A percentile compares a stretch with the other conserved stretches of the same genome.
phyloP scores from a whole-genome alignment of 768 basidiomycete species.

The Lentinula guzmanii region DNA sequence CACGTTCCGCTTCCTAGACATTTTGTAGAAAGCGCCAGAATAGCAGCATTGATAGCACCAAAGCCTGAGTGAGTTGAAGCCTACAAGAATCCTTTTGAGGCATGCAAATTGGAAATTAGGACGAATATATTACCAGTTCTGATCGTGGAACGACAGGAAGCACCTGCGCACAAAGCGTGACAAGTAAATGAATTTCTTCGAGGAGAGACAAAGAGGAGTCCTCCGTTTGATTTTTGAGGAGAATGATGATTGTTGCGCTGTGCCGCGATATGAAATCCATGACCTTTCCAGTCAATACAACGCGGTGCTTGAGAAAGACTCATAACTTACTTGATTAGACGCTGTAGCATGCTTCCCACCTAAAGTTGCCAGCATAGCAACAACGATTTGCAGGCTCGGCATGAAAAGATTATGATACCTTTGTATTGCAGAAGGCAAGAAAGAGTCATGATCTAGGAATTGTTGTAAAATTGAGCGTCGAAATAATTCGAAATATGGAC shows the following conservation, averaged over 20 bases:
- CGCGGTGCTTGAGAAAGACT: background rate
- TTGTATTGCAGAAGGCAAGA: slow-evolving; percentile 80
- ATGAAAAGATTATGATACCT: slow-evolving; percentile 90
- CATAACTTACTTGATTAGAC: slow-evolving; percentile 53
- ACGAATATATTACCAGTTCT: slow-evolving; percentile 57
- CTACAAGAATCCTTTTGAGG: slow-evolving; percentile 18
- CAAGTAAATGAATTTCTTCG: slow-evolving; percentile 75
- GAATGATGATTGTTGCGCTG: slow-evolving; percentile 74
- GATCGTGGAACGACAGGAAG: slow-evolving; percentile 67
- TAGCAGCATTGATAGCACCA: slow-evolving; percentile 78
- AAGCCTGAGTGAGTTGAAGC: slow-evolving; percentile 69
- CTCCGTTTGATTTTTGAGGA: slow-evolving; percentile 71
- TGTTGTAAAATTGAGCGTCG: background rate
- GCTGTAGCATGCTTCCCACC: slow-evolving; percentile 64
- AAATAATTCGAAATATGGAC: slow-evolving; percentile 1
- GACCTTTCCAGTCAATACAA: slow-evolving; percentile 36
- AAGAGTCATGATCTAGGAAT: slow-evolving; percentile 68
- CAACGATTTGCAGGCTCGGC: slow-evolving; percentile 78
- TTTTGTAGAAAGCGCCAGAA: slow-evolving; percentile 68
- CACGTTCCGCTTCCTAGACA: slow-evolving; percentile 58
- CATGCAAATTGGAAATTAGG: slow-evolving; percentile 4
- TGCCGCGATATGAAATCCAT: slow-evolving; percentile 80
- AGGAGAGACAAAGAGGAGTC: slow-evolving; percentile 58
- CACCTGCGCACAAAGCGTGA: slow-evolving; percentile 63
- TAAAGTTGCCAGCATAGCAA: slow-evolving; percentile 72